Percentiles rank a stretch among this genome's conserved stretches.
phyloP scores from a whole-genome alignment of 2,329 filamentous ascomycete species.

The Calonectria multiphialidica region DNA sequence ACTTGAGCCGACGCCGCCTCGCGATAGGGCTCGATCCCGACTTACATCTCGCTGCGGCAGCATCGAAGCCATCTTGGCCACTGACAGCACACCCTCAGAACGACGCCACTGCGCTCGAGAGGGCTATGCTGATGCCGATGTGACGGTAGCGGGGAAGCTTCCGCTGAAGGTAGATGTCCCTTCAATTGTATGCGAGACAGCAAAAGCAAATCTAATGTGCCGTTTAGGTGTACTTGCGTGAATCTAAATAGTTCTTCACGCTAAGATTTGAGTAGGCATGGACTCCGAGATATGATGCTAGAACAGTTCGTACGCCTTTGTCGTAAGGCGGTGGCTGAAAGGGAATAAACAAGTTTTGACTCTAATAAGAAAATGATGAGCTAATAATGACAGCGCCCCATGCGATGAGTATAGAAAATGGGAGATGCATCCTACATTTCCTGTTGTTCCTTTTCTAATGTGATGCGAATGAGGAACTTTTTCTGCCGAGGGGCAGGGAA shows the following conservation, averaged over 20 bases:
- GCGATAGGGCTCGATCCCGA: conserved; percentile 1
- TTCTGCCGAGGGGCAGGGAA: neutral
- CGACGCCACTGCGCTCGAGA: neutral
- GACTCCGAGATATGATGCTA: neutral
- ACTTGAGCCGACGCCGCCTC: neutral
- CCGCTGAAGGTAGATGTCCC: neutral
- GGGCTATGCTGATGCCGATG: neutral
- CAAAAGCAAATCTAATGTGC: neutral
- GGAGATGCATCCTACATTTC: neutral
- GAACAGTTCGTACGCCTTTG: neutral
- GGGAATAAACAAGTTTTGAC: neutral
- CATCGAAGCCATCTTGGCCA: conserved; percentile 2
- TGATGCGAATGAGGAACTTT: neutral
- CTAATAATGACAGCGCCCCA: neutral
- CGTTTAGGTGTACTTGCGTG: neutral
- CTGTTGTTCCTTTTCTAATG: neutral
- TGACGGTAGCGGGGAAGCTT: neutral
- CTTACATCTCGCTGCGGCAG: neutral
- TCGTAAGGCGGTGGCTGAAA: neutral
- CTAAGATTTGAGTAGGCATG: neutral
- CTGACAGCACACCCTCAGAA: neutral
- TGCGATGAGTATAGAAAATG: neutral
- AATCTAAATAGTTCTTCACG: too few relatives aligned
- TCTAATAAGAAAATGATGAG: too few relatives aligned
- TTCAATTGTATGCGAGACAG: neutral